Conservation (phyloP, 495 filamentous ascomycete genomes). For the Tuber borchii region DNA sequence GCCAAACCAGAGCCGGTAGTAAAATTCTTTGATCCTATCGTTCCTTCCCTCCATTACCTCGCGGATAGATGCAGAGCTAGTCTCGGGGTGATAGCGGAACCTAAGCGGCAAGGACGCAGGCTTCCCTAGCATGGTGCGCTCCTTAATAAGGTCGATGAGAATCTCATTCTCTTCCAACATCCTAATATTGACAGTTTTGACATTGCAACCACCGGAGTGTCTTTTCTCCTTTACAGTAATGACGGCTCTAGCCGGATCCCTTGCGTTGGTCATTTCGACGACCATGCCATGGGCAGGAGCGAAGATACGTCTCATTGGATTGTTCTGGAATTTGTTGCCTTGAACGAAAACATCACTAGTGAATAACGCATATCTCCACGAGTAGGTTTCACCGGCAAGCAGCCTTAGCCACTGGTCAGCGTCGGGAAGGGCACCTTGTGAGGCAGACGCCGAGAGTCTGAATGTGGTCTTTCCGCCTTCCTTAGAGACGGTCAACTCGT, state of each 20-base stretch:
- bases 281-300: conserved; percentile 75
- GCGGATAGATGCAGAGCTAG: too few relatives aligned
- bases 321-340: conserved; percentile 90
- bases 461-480: too few relatives aligned
- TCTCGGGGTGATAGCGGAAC: conserved; percentile 50
- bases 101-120: too few relatives aligned
- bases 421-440: too few relatives aligned
- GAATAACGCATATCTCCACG: conserved; percentile 62
- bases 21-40: too few relatives aligned
- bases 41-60: too few relatives aligned
- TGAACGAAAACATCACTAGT: conserved; percentile 93
- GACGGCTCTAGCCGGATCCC: conserved; percentile 67
- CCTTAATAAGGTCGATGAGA: too few relatives aligned
- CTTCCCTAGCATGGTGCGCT: too few relatives aligned
- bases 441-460: too few relatives aligned
- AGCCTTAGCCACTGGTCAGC: too few relatives aligned
- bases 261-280: conserved; percentile 73
- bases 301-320: conserved; percentile 79
- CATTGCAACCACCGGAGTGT: conserved; percentile 58
- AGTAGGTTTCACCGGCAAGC: too few relatives aligned
- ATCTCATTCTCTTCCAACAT: conserved; percentile 53
- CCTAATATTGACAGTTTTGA: conserved; percentile 78
- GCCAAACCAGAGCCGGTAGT: too few relatives aligned
- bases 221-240: conserved; percentile 69
- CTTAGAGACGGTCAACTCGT: conserved; percentile 30